phyloP scores from a whole-genome alignment of 2,329 filamentous ascomycete species.

The Periconia sp. region DNA sequence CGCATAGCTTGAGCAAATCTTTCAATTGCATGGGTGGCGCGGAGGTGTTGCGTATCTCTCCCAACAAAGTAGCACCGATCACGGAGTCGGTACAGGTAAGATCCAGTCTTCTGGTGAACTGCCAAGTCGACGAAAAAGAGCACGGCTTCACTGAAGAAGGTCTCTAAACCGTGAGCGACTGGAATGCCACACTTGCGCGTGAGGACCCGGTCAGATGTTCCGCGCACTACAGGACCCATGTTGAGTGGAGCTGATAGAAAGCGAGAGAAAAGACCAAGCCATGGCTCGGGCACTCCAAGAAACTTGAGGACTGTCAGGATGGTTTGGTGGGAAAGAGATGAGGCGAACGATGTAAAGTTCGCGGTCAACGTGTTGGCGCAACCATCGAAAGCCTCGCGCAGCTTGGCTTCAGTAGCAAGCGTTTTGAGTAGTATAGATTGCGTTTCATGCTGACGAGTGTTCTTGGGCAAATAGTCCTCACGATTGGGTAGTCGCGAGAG shows the following conservation, averaged over 20 bases:
- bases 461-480: conserved; percentile 14
- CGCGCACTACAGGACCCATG: conserved; percentile 26
- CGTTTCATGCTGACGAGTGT: conserved; percentile 10
- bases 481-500: conserved; percentile 28
- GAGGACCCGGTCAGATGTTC: conserved; percentile 21
- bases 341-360: conserved; percentile 59
- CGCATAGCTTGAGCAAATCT: conserved; percentile 26
- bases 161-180: conserved; percentile 25
- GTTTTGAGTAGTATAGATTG: conserved; percentile 33
- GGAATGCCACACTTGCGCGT: conserved; percentile 28
- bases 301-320: conserved; percentile 64
- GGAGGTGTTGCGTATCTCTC: conserved; percentile 14
- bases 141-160: conserved; percentile 33
- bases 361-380: conserved; percentile 12
- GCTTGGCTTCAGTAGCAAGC: conserved; percentile 27
- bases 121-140: conserved; percentile 36
- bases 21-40: conserved; percentile 8
- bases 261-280: conserved; percentile 64
- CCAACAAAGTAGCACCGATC: conserved; percentile 33
- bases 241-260: conserved; percentile 48
- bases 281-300: conserved; percentile 62
- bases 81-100: conserved; percentile 29
- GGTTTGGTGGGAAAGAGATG: conserved; percentile 65
- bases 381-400: conserved; percentile 27
- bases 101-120: conserved; percentile 21